Percentiles rank a stretch among this genome's conserved stretches.
phyloP scores from a whole-genome alignment of 1,284 basidiomycete species.

The Melampsora larici-populina region DNA sequence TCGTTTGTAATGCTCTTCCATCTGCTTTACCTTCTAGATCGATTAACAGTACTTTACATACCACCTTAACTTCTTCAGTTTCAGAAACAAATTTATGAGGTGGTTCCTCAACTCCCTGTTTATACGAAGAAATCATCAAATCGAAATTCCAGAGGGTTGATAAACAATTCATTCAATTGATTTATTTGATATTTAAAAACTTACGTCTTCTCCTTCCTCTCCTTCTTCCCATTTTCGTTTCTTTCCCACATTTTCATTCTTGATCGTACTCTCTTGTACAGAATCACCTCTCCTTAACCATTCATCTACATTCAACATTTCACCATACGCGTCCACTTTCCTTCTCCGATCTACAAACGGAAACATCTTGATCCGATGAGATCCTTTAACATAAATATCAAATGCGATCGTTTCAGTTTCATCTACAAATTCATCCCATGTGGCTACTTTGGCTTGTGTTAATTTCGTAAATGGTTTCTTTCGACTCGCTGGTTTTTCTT shows the following conservation, averaged over 20 bases:
- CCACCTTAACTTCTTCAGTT: conserved; percentile 69
- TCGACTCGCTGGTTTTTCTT: conserved; percentile 28
- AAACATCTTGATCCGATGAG: conserved; percentile 91
- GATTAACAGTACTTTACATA: conserved; percentile 80
- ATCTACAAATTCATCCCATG: conserved; percentile 51
- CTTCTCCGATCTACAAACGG: conserved; percentile 90
- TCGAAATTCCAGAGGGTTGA: neutral
- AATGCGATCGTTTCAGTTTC: conserved; percentile 65
- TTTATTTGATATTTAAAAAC: neutral
- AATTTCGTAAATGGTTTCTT: conserved; percentile 12
- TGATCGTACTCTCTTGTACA: conserved; percentile 73
- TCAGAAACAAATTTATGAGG: conserved; percentile 87
- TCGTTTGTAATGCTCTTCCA: conserved; percentile 91
- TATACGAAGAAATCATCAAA: neutral
- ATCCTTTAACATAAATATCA: conserved; percentile 91
- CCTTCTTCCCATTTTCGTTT: conserved; percentile 17
- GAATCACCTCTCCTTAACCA: conserved; percentile 85
- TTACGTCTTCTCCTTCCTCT: conserved; percentile 15
- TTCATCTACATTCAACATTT: conserved; percentile 86
- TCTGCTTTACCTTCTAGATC: conserved; percentile 96
- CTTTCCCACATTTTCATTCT: conserved; percentile 64
- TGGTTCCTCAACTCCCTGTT: conserved; percentile 61
- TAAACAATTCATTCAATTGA: neutral
- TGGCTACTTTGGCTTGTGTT: conserved; percentile 46
- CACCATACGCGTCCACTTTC: conserved; percentile 90